Conservation (phyloP, 768 basidiomycete species). For the Dictyophora rubrovolvata region DNA sequence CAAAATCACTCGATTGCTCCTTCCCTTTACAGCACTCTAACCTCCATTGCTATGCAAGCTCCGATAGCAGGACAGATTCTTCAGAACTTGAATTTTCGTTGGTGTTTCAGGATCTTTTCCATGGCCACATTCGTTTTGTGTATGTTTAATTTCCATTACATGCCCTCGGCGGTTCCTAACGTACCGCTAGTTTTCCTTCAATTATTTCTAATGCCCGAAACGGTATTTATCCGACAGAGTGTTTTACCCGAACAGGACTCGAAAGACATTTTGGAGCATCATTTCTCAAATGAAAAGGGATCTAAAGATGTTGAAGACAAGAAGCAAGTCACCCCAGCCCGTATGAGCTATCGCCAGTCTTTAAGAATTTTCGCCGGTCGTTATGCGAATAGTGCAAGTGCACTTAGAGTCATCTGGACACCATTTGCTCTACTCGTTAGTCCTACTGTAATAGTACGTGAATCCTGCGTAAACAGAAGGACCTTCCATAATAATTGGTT, state of each 20-base stretch:
- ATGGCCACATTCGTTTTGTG: slow-evolving; percentile 7
- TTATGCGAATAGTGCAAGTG: not conserved
- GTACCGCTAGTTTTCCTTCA: not conserved
- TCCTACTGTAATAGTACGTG: slow-evolving; percentile 5
- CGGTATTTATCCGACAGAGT: not conserved
- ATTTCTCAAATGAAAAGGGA: not conserved
- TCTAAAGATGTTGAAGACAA: not conserved
- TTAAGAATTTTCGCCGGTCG: slow-evolving; percentile 1
- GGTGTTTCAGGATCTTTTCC: slow-evolving; percentile 13
- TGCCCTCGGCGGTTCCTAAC: not conserved
- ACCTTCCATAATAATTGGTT: not conserved
- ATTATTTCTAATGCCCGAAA: slow-evolving; percentile 8
- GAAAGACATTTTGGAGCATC: not conserved
- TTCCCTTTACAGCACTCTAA: not conserved
- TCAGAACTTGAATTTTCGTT: slow-evolving; percentile 12
- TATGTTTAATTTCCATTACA: not conserved
- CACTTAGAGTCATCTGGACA: not conserved
- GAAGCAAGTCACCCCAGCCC: not conserved
- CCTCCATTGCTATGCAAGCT: not conserved
- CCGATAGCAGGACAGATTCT: slow-evolving; percentile 13
- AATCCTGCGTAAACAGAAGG: not conserved
- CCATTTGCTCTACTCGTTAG: slow-evolving; percentile 3
- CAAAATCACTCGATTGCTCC: not conserved
- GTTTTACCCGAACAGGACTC: not conserved
- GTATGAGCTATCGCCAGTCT: slow-evolving; percentile 3